Base-by-base conservation (phyloP, 495 filamentous ascomycete genomes). In the Filosporella fistucella region DNA sequence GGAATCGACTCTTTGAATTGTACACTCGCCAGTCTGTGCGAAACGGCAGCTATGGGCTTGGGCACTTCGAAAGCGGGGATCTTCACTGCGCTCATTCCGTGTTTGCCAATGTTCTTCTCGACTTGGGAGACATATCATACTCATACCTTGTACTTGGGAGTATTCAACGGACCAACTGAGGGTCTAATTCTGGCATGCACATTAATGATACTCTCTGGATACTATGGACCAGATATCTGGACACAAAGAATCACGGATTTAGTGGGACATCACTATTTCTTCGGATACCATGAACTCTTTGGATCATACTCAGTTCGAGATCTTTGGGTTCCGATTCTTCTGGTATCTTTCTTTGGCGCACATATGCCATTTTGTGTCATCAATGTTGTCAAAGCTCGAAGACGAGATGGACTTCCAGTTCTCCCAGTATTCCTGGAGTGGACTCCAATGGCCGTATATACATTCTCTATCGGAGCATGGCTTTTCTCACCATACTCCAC, bases 51-150 rank as follows among this genome's bases (percentile, higher is more conserved):
- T 14, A 86, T 98, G 84, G 94, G 89, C 21, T 73, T 93, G 26
- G 93, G 93, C 30, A 76, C 86, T 8, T 84, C 84, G 8, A 77
- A 79, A 45, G 77, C 88, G 6, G 93, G 93, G 54, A 85, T 90
- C 36, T 94, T 93, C 63, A 98, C 93, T 1, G 90, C 91, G 11
- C 68, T 97, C 29, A 78, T 90, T 43, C 94, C 93, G 1, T 94
- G 89, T 54, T 69, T 98, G 8, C 88, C 93, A 18, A 98, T 98
- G 93, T 97, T 95, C 73, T 96, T 97, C 70, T 96, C 91, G 4
- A 98, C 93, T 7, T 98, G 93, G 93, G 93, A 98, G 65, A 98
- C 93, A 2, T 98, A 95, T 64, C 93, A 98, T 66, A 96, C 93
- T 1, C 93, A 98, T 65, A 97, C 95, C 0, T 72, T 98, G 1